Base-by-base conservation (phyloP, 2,329 filamentous ascomycete genomes). In the Rhexocercosporidium sp. region DNA sequence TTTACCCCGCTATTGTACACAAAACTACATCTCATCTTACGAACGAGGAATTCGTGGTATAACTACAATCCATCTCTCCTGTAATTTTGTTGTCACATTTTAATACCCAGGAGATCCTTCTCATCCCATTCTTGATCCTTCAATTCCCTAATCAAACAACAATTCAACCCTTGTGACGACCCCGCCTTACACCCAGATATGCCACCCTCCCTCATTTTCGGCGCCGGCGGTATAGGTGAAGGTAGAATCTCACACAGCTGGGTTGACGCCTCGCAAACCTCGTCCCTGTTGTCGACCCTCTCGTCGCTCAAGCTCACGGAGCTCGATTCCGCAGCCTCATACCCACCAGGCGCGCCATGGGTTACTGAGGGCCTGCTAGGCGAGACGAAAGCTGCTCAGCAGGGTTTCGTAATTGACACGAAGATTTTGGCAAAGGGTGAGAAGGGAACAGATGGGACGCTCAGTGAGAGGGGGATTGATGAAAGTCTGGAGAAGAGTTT, bases 401-500 rank as follows among this genome's bases (percentile, higher is more conserved):
- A 56, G 11, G 59, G 63, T 2, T 69, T 69, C 41, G 37, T 49
- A 1, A 64, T 69, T 16, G 67, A 69, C 59, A 65, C 67, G 3
- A 69, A 69, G 54, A 61, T 70, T 20, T 37, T 62, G 20, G 11
- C 37, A 16, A 14, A 18, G 25, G 22, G 46, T 7, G 29, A 47
- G 18, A 20, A 25, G 14, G 12, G 37, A n/a, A 22, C 9, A 22
- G 16, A 9, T 47, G 41, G 29, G 20, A 31, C 25, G 16, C 46
- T 49, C 3, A 59, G 20, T 14, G 20, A 51, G 27, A 16, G 14
- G n/a, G 62, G 59, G 1, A 67, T 69, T 31, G 62, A 59, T 22
- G 34, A 16, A 12, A 70, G 68, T 53, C 22, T 70, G 14, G 18
- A 51, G 41, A 64, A 65, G 53, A 71, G 64, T 31, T 54, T 69